A percentile compares a stretch with the other conserved stretches of the same genome.
These are phyloP conservation scores for Colletotrichum graminicola DNA, from an alignment of 2,329 filamentous ascomycete genomes.

Conservation along the genomic window DNA sequence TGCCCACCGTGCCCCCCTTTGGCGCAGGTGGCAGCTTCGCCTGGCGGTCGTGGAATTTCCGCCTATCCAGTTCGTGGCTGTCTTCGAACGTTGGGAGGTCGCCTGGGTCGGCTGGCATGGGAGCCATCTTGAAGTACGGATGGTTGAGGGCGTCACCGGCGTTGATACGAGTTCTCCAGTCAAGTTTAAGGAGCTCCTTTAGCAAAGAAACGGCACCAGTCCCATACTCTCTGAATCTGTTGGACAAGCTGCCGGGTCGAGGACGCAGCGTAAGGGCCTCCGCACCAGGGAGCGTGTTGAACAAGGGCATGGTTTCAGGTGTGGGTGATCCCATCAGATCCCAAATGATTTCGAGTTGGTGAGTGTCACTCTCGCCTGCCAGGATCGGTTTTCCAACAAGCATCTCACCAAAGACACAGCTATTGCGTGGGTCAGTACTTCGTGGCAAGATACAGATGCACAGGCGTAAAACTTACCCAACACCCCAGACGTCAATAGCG, in stretches of 20 bases:
- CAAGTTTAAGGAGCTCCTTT: constrained; percentile 84
- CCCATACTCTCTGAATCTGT: constrained; percentile 81
- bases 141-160: constrained; percentile 94
- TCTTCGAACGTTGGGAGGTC: constrained; percentile 95
- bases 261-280: constrained; percentile 77
- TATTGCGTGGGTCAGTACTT: constrained; percentile 52
- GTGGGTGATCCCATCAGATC: constrained; percentile 91
- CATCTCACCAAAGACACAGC: constrained; percentile 99
- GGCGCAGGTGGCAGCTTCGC: constrained; percentile 89
- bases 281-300: constrained; percentile 84
- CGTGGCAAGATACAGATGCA: constrained; percentile 1
- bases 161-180: constrained; percentile 91
- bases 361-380: constrained; percentile 86
- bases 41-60: constrained; percentile 89
- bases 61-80: constrained; percentile 94
- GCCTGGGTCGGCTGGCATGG: constrained; percentile 82
- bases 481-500: constrained; percentile 98
- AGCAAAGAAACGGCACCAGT: constrained; percentile 82
- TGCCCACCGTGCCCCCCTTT: constrained; percentile 89
- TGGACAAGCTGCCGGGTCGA: constrained; percentile 74
- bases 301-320: constrained; percentile 93
- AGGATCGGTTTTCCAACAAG: constrained; percentile 93
- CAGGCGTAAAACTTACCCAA: constrained; percentile 74
- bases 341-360: constrained; percentile 95
- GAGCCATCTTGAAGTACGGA: constrained; percentile 86